These are phyloP conservation scores for Didymella segeticola DNA, from an alignment of 2,329 filamentous ascomycete species.

Conservation along the genomic window DNA sequence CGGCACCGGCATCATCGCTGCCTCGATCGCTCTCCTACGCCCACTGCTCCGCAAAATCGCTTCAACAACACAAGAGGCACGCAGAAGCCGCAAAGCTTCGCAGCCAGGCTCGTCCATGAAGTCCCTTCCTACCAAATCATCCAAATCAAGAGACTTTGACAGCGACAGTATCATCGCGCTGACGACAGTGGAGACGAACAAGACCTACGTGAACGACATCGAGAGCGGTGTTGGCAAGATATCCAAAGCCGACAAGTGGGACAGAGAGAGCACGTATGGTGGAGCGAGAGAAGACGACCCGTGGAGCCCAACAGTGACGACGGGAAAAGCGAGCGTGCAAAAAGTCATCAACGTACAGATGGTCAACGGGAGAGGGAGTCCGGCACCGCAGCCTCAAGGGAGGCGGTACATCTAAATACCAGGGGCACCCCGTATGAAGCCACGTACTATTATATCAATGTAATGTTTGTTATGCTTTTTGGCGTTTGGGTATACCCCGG, in stretches of 20 bases:
- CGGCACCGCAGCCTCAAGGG: background rate
- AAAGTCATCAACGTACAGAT: slow-evolving; percentile 22
- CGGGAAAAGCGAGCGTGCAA: slow-evolving; percentile 25
- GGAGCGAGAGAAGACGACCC: slow-evolving; percentile 23
- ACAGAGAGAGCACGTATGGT: slow-evolving; percentile 8
- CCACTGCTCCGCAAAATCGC: slow-evolving; percentile 50
- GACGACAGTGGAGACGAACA: slow-evolving; percentile 16
- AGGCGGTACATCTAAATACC: slow-evolving; percentile 2
- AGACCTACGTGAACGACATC: slow-evolving; percentile 3
- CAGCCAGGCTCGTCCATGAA: slow-evolving; percentile 5
- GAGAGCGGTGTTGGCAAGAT: background rate
- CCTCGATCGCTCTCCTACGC: slow-evolving; percentile 56
- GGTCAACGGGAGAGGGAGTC: slow-evolving; percentile 20
- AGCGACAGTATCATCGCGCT: slow-evolving; percentile 29
- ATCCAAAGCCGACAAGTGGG: slow-evolving; percentile 1
- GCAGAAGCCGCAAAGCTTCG: slow-evolving; percentile 20
- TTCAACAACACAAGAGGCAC: slow-evolving; percentile 23
- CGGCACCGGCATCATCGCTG: slow-evolving; percentile 59
- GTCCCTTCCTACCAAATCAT: slow-evolving; percentile 3
- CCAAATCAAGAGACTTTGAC: slow-evolving; percentile 7
- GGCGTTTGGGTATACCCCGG: slow-evolving; percentile 17
- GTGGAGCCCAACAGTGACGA: slow-evolving; percentile 28
- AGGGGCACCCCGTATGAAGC: background rate
- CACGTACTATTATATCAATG: background rate
- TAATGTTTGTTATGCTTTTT: slow-evolving; percentile 5